phyloP scores from a whole-genome alignment of 1,284 basidiomycete species.

The Cutaneotrichosporon daszewskae region DNA sequence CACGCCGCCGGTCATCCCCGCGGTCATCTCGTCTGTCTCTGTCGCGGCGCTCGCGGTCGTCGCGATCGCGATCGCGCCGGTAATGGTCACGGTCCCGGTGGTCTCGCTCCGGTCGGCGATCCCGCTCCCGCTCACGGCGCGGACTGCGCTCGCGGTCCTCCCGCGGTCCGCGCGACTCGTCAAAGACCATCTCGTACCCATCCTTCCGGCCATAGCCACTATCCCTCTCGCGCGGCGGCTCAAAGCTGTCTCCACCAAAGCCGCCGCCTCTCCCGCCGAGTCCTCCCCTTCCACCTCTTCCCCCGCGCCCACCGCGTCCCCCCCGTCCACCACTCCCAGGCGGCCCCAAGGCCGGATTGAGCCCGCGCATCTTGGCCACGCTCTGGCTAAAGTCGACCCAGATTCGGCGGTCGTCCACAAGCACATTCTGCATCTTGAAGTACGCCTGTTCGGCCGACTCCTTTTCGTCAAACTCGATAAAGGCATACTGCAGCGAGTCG shows the following conservation, averaged over 20 bases:
- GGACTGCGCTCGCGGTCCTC: neutral
- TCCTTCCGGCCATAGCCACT: slow-evolving; percentile 9
- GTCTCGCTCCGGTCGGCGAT: slow-evolving; percentile 15
- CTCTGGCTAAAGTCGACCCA: slow-evolving; percentile 99
- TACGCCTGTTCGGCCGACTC: slow-evolving; percentile 96
- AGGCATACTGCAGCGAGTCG: slow-evolving; percentile 95
- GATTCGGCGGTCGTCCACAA: slow-evolving; percentile 97
- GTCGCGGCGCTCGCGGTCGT: slow-evolving; percentile 10
- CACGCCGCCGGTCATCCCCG: slow-evolving; percentile 5
- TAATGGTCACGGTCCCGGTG: slow-evolving; percentile 9
- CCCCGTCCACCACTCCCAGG: slow-evolving; percentile 25
- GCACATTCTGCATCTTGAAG: slow-evolving; percentile 99
- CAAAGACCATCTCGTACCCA: slow-evolving; percentile 9
- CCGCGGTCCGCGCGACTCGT: slow-evolving; percentile 18
- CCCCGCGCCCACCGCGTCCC: slow-evolving; percentile 26
- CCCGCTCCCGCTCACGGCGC: slow-evolving; percentile 25
- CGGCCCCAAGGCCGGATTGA: slow-evolving; percentile 31
- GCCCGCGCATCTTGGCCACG: slow-evolving; percentile 59
- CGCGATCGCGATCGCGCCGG: slow-evolving; percentile 7
- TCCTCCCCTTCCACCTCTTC: slow-evolving; percentile 24
- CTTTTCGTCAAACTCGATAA: slow-evolving; percentile 93
- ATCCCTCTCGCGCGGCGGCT: slow-evolving; percentile 10
- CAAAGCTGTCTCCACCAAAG: slow-evolving; percentile 17
- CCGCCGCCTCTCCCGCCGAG: slow-evolving; percentile 25
- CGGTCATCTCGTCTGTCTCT: slow-evolving; percentile 5